phyloP scores from a whole-genome alignment of 805 yeast species.

The Metschnikowia continentalis region DNA sequence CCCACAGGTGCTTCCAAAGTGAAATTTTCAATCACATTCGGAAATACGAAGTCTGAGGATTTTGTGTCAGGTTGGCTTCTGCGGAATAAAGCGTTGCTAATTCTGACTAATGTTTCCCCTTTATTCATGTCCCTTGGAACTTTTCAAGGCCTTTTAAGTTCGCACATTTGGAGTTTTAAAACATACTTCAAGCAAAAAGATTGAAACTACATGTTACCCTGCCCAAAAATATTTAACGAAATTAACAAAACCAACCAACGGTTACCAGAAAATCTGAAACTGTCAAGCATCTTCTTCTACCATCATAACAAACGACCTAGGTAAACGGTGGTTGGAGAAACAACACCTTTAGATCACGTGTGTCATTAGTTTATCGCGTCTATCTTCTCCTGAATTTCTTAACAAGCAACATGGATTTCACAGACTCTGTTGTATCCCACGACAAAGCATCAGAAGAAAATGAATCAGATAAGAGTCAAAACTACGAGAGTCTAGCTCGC shows the following conservation, averaged over 20 bases:
- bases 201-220: neutral
- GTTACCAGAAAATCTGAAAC: neutral
- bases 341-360: neutral
- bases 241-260: neutral
- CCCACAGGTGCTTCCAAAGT: slow-evolving; percentile 14
- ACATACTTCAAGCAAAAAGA: neutral
- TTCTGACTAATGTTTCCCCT: slow-evolving; percentile 15
- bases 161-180: neutral
- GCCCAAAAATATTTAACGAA: neutral
- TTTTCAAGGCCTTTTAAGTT: neutral
- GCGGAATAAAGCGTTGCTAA: slow-evolving; percentile 25
- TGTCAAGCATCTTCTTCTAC: neutral
- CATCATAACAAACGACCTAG: neutral
- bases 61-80: slow-evolving; percentile 1
- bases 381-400: neutral
- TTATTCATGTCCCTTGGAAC: neutral
- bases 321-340: neutral
- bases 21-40: slow-evolving; percentile 24
- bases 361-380: neutral
- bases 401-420: slow-evolving; percentile 26
- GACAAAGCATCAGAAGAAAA: slow-evolving; percentile 9
- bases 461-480: neutral
- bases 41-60: slow-evolving; percentile 17
- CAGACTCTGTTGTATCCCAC: slow-evolving; percentile 26
- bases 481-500: slow-evolving; percentile 3